Base-by-base conservation (phyloP, 768 basidiomycete genomes). In the Porpolomopsis calyptriformis region DNA sequence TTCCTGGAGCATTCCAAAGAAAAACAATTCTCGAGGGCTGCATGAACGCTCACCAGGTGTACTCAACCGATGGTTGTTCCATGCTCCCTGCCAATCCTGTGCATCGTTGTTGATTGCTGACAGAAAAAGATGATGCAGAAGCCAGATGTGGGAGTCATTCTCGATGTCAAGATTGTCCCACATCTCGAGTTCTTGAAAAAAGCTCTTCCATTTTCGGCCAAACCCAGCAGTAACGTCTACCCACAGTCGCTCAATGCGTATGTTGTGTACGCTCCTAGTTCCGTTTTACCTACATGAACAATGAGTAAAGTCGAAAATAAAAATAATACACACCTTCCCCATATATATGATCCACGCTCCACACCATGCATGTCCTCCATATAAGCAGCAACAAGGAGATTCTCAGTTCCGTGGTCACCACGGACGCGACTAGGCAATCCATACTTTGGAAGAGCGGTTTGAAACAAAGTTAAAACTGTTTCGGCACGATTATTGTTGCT, bases 221-320 rank as follows among this genome's bases (percentile, higher is more conserved):
- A 67, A 57, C 0, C 58, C 60, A 7, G 29, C 12, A 0, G 64
- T 70, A 10, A 70, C 55, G 39, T 70, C 64, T 22, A 55, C 56
- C 67, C 70, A 71, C 0, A 70, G 51, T 1, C 61, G 53, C 39
- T 72, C 66, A 24, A 70, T 66, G 0, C 66, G 53, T 4, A 60
- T 64, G 38, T 70, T 71, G 47, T 71, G 63, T 7, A 70, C 63
- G 52, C 63, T 65, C 35, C 66, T 68, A 38, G 8, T 35, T 40
- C 4, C 19, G 38, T 23, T 19, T 4, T 11, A 11, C n/a, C 19
- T 41, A 4, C 9, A 4, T 19, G 6, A 19, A 26, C 2, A 4
- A 6, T 20, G 14, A 11, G 23, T 5, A 24, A 40, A 37, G 43
- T 25, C 14, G 6, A 20, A 19, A n/a, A 42, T 5, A 9, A 11